These are phyloP conservation scores for Sicyos baderoa DNA, from an alignment of 306 rosid genomes.

Conservation along the genomic window DNA sequence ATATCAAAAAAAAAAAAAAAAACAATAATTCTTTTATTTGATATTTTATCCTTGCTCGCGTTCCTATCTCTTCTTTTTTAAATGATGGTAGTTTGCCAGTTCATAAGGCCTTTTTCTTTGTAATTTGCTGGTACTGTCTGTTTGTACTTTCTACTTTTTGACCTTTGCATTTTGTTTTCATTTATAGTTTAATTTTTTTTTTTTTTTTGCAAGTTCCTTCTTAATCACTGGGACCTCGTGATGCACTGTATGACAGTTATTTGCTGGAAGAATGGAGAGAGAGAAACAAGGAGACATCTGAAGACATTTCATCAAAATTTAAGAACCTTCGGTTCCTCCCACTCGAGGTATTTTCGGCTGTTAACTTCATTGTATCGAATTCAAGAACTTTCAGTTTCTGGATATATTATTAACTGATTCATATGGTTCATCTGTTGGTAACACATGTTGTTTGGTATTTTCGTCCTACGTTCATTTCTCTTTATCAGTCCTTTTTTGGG, in stretches of 20 bases:
- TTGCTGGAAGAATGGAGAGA: constrained; percentile 96
- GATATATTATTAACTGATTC: background rate
- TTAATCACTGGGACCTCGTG: constrained; percentile 3
- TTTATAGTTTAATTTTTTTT: background rate
- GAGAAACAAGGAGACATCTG: constrained; percentile 48
- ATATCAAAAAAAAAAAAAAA: no score
- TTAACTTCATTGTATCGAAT: constrained; percentile 2
- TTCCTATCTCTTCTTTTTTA: background rate
- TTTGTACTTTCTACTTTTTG: background rate
- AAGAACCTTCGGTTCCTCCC: constrained; percentile 67
- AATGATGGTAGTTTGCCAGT: background rate
- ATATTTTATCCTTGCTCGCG: background rate
- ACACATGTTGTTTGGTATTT: background rate
- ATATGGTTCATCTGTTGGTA: background rate
- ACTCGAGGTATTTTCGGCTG: constrained; percentile 48
- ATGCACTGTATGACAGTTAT: constrained; percentile 41
- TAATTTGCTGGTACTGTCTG: background rate
- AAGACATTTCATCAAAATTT: constrained; percentile 56
- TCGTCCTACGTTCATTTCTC: constrained; percentile 2
- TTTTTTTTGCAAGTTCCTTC: background rate
- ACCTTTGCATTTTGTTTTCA: background rate
- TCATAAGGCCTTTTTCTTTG: background rate
- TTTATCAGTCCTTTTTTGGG: constrained; percentile 1
- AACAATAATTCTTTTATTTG: background rate
- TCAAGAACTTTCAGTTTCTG: background rate